Evolutionary conservation across 2,329 filamentous ascomycete genomes (phyloP).

Genomic region (Chaetoscypha palmicola): DNA sequence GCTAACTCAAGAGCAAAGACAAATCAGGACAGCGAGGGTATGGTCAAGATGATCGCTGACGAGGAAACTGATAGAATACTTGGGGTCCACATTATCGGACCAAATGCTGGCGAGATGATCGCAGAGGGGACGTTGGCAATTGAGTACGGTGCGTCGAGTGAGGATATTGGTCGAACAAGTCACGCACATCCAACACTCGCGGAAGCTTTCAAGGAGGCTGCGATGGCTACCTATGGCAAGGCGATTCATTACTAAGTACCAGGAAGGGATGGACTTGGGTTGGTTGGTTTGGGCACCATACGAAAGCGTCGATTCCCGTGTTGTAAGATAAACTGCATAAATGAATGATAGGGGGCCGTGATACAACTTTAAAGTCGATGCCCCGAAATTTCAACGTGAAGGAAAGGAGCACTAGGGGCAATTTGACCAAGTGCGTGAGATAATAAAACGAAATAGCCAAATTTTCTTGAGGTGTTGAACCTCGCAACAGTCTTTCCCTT

Average conservation of each 20-base stretch:
- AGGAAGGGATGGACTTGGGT: background rate
- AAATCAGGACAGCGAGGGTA: constrained; percentile 89
- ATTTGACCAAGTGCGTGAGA: too few relatives aligned
- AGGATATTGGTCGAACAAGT: constrained; percentile 90
- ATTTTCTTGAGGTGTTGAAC: too few relatives aligned
- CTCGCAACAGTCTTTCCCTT: too few relatives aligned
- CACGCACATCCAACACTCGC: constrained; percentile 84
- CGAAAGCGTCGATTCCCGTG: constrained; percentile 19
- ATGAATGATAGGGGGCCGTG: background rate
- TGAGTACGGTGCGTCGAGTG: constrained; percentile 91
- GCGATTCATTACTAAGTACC: constrained; percentile 80
- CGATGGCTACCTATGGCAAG: constrained; percentile 94
- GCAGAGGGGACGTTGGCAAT: constrained; percentile 91
- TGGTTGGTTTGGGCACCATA: constrained; percentile 6
- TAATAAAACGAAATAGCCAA: too few relatives aligned
- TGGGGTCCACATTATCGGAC: constrained; percentile 92
- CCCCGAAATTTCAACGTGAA: too few relatives aligned
- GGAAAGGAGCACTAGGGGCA: too few relatives aligned
- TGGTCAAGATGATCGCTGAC: constrained; percentile 96
- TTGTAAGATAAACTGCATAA: constrained; percentile 23
- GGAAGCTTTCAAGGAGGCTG: constrained; percentile 99
- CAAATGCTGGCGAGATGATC: constrained; percentile 98
- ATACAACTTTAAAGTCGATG: too few relatives aligned
- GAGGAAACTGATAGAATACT: constrained; percentile 93
- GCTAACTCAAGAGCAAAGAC: constrained; percentile 99